Evolutionary conservation across 2,329 filamentous ascomycete genomes (phyloP).

Genomic region (Sporothrix humicola): DNA sequence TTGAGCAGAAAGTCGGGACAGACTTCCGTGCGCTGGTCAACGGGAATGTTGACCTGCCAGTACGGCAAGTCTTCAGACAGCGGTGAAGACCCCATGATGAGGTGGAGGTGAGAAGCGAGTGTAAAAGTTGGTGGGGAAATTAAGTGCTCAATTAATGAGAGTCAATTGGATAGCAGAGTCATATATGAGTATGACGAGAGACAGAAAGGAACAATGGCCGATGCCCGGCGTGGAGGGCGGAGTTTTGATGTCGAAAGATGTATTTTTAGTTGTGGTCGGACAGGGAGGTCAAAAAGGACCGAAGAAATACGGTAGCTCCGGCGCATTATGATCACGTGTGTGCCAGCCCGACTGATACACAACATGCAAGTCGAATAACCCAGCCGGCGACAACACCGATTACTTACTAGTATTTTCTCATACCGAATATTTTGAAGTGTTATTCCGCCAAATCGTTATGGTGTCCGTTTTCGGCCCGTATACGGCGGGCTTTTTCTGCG

Average conservation of each 20-base stretch:
- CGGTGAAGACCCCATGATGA: not conserved
- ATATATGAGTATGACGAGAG: not conserved
- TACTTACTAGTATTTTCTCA: not conserved
- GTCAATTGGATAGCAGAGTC: too few species aligned
- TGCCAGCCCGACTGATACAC: too few species aligned
- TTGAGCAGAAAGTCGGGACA: conserved; percentile 75
- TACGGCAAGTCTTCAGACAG: conserved; percentile 57
- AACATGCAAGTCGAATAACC: too few species aligned
- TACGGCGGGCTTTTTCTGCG: too few species aligned
- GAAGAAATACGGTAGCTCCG: not conserved
- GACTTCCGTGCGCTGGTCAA: conserved; percentile 61
- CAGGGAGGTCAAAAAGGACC: not conserved
- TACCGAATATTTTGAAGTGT: not conserved
- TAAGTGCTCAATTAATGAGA: not conserved
- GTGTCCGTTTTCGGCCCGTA: too few species aligned
- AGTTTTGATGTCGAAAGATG: not conserved
- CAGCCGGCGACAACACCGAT: not conserved
- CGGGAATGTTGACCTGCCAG: conserved; percentile 83
- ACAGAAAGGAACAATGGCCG: not conserved
- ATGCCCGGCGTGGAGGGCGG: not conserved
- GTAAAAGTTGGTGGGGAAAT: not conserved
- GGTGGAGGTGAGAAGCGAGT: not conserved
- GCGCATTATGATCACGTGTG: conserved; percentile 1
- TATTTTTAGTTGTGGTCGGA: too few species aligned
- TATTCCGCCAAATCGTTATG: too few species aligned